phyloP scores from a whole-genome alignment of 1,139 yeast species.

The Schwanniomyces etchellsii region DNA sequence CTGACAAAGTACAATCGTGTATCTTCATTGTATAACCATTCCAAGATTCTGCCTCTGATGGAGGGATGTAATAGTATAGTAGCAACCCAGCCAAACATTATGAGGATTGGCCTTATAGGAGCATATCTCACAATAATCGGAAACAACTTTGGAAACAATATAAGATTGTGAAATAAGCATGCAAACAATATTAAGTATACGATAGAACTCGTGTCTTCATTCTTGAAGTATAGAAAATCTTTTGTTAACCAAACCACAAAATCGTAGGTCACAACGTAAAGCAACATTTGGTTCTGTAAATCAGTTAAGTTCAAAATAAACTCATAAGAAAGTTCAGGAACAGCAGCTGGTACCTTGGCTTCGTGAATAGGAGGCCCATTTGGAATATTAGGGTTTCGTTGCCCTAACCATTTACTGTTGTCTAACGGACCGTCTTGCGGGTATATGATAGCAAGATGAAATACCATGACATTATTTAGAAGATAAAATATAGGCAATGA shows the following conservation, averaged over 20 bases:
- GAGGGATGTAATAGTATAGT: conserved; percentile 51
- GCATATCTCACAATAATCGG: conserved; percentile 19
- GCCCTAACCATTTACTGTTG: conserved; percentile 17
- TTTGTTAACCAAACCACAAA: conserved; percentile 41
- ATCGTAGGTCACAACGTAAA: conserved; percentile 64
- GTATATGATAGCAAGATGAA: conserved; percentile 52
- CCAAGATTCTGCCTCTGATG: conserved; percentile 39
- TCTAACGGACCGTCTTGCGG: conserved; percentile 27
- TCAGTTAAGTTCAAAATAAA: conserved; percentile 77
- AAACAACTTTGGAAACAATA: conserved; percentile 26
- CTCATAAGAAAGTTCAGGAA: conserved; percentile 74
- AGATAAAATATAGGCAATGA: conserved; percentile 51
- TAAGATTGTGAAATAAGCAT: conserved; percentile 20
- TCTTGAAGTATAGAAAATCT: conserved; percentile 60
- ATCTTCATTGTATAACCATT: conserved; percentile 51
- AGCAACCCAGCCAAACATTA: conserved; percentile 47
- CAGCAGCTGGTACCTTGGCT: conserved; percentile 60
- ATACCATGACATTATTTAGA: conserved; percentile 56
- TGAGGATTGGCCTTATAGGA: conserved; percentile 27
- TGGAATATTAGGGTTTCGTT: conserved; percentile 50
- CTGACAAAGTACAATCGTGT: conserved; percentile 48
- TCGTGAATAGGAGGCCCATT: conserved; percentile 46
- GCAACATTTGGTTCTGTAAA: conserved; percentile 75
- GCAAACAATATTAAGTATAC: conserved; percentile 35
- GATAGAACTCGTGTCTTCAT: conserved; percentile 57